These are phyloP conservation scores for Metarhizium humberi DNA, from an alignment of 2,329 filamentous ascomycete species.

Conservation along the genomic window DNA sequence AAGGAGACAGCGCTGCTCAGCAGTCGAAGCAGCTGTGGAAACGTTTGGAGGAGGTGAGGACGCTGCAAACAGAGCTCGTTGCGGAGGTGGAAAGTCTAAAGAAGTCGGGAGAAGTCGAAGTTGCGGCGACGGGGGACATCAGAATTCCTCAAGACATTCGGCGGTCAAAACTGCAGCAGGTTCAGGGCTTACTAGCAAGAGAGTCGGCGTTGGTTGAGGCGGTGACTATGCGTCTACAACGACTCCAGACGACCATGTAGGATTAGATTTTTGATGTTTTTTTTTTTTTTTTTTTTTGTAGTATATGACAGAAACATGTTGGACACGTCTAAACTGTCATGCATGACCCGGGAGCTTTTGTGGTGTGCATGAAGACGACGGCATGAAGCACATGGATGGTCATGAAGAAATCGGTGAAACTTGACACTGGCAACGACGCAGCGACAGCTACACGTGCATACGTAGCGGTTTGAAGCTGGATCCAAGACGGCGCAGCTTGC, in stretches of 20 bases:
- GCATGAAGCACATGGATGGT: not conserved
- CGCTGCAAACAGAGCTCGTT: constrained; percentile 36
- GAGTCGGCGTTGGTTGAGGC: constrained; percentile 62
- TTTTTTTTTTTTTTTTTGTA: not conserved
- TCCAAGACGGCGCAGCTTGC: no score
- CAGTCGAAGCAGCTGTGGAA: constrained; percentile 8
- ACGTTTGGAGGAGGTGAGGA: constrained; percentile 27
- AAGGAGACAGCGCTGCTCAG: not conserved
- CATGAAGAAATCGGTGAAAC: no score
- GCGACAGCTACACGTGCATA: no score
- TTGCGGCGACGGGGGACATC: constrained; percentile 28
- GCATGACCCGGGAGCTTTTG: no score
- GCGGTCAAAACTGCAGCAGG: constrained; percentile 53
- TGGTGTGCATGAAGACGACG: not conserved
- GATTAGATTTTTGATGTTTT: not conserved
- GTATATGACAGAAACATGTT: not conserved
- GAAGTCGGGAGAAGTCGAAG: constrained; percentile 18
- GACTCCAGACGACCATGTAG: constrained; percentile 32
- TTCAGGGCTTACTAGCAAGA: constrained; percentile 53
- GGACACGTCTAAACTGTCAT: not conserved
- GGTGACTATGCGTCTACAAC: constrained; percentile 52
- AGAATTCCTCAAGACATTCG: constrained; percentile 52
- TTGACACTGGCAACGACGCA: no score
- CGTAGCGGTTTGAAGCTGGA: no score
- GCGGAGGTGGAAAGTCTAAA: constrained; percentile 40